A percentile compares a stretch with the other conserved stretches of the same genome.
phyloP scores from a whole-genome alignment of 129 eudicot species.

The Pseudognaphalium luteoalbum region DNA sequence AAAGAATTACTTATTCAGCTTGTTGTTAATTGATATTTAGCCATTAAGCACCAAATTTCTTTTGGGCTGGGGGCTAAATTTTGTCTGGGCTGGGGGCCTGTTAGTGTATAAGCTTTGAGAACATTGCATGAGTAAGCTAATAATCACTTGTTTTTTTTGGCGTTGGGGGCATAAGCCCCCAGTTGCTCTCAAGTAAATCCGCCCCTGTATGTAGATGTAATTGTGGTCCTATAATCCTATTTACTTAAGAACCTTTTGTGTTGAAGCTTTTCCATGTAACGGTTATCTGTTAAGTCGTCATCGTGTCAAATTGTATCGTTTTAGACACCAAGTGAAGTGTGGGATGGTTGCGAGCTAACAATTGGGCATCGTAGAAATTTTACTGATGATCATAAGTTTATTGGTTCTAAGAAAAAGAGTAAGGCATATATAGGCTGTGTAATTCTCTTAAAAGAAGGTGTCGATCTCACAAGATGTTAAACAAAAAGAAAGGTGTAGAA shows the following conservation, averaged over 20 bases:
- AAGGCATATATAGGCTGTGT: no score
- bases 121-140: no score
- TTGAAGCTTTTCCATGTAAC: not conserved
- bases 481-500: not conserved
- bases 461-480: not conserved
- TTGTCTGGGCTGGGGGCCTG: no score
- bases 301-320: not conserved
- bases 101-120: no score
- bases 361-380: not conserved
- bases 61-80: no score
- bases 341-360: not conserved
- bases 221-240: not conserved
- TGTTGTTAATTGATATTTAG: no score
- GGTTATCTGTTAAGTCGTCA: not conserved
- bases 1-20: no score
- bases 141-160: no score
- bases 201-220: not conserved
- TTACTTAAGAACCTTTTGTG: not conserved
- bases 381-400: not conserved
- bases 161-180: no score
- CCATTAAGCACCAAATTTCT: no score
- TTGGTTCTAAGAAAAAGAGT: not conserved
- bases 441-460: not conserved
- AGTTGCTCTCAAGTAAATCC: no score
- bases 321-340: not conserved